Base-by-base conservation (phyloP, 1,139 yeast genomes). In the Blastobotrys apis region DNA sequence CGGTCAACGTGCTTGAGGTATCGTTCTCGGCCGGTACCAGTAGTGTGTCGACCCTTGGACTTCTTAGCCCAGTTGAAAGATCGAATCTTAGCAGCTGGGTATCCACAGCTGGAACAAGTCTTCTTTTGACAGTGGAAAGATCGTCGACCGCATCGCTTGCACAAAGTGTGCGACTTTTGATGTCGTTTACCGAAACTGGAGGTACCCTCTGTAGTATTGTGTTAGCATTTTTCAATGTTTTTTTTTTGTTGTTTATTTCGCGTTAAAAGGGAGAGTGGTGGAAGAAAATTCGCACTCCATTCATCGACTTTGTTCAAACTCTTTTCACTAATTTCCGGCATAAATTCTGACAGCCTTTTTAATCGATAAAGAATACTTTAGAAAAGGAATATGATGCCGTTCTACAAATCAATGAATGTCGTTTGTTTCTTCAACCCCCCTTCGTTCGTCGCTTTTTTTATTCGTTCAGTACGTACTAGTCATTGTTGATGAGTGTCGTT, bases 151-250 rank as follows among this genome's bases (percentile, higher is more conserved):
- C 99, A 92, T 84, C 97, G 88, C 82, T 84, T 87, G 82, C 99
- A 94, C 77, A 90, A 80, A 72, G 94, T 85, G 88, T 92, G 99
- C 73, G 97, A 84, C 81, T 94, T 94, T 94, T 86, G 90, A 88
- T 92, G 97, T 77, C 94, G 88, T 81, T 90, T 92, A 84, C 98
- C 97, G 81, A 87, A 84, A 74, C 97, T 87, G 80, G 97, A 95
- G 76, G 98, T 92, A 87, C 98, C 98, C 90, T 92, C 95, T 87
- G 69, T 22, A 17, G 15, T 17, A 33, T 20, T n/a, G 12, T 12
- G 39, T 35, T 44, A 39, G 41, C 32, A 36, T 15, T n/a, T n/a
- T n/a, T n/a, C n/a, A n/a, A n/a, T n/a, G n/a, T n/a, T n/a, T n/a
- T n/a, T n/a, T n/a, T n/a, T n/a, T n/a, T n/a, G n/a, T n/a, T n/a